Base-by-base conservation (phyloP, 2,329 filamentous ascomycete genomes). In the Aaosphaeria arxii region DNA sequence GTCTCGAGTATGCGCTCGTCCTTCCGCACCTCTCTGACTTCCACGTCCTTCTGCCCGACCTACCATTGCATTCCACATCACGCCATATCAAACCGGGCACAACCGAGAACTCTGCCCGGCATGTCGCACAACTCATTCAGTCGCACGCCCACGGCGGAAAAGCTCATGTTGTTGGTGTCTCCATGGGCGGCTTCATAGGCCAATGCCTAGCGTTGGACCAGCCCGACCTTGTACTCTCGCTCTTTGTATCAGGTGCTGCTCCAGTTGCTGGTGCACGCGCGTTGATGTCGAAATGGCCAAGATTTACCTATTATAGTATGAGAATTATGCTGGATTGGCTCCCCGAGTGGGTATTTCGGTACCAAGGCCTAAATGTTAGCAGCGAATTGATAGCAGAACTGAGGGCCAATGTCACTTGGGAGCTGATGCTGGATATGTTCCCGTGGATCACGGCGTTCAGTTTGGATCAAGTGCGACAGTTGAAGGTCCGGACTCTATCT, bases 141-240 rank as follows among this genome's bases (percentile, higher is more conserved):
- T 47, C 49, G 5, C 24, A 54, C 4, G 49, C 46, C 44, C 13
- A 31, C 4, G 45, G 44, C 28, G 42, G 47, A 28, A 57, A 44
- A 42, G 54, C 50, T 3, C 56, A 58, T 42, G 30, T 57, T 38
- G 54, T 55, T 30, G 56, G 56, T 11, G 17, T 58, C 17, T 52
- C 46, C 9, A 38, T 55, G 7, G 56, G 56, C 40, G 56, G 56
- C 32, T 50, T 46, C 48, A 33, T 58, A 35, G 52, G 31, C 3
- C 42, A 49, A 13, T 36, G 46, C 9, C 38, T 58, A 9, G 54
- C 56, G 24, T 46, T 36, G 40, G 13, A 44, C 11, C 39, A 45
- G 17, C 52, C 52, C 6, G 52, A 52, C 7, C 42, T 52, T n/a
- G 52, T 55, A n/a, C 43, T 46, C 24, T 42, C 30, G 29, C 43